Conservation (phyloP, 2,329 filamentous ascomycete species). For the Fusarium sp. region DNA sequence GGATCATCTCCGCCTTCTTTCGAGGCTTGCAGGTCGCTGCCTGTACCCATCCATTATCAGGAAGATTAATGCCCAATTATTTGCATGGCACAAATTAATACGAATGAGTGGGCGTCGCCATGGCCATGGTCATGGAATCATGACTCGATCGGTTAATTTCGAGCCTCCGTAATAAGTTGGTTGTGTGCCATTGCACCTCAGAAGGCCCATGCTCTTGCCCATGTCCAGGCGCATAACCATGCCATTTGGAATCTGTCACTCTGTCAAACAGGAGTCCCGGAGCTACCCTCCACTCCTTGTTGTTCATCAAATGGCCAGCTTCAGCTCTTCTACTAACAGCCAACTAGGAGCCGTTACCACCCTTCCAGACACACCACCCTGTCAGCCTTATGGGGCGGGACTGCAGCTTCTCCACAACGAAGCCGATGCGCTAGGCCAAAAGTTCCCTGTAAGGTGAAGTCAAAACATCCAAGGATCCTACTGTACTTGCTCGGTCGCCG, state of each 20-base stretch:
- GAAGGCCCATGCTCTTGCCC: neutral
- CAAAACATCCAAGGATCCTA: neutral
- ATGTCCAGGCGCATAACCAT: neutral
- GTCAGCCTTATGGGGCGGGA: slow-evolving; percentile 46
- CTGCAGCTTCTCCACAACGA: slow-evolving; percentile 34
- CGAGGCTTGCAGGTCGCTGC: neutral
- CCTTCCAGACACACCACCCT: slow-evolving; percentile 27
- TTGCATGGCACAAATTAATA: neutral
- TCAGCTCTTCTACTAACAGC: slow-evolving; percentile 19
- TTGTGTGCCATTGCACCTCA: neutral
- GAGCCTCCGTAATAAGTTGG: neutral
- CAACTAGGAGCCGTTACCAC: slow-evolving; percentile 22
- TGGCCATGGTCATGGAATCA: neutral
- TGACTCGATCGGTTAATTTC: neutral
- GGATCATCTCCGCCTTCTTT: neutral
- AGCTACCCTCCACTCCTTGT: neutral
- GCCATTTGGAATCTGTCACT: slow-evolving; percentile 14
- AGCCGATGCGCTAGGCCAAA: slow-evolving; percentile 37
- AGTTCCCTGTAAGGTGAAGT: slow-evolving; percentile 21
- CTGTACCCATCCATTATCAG: neutral
- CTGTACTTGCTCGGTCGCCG: slow-evolving; percentile 15
- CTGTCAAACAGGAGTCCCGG: slow-evolving; percentile 6
- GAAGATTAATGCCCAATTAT: neutral
- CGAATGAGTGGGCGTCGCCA: neutral
- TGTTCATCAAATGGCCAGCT: slow-evolving; percentile 5